Conservation (phyloP, 73 alveolate species). For the Blepharisma japonicum region DNA sequence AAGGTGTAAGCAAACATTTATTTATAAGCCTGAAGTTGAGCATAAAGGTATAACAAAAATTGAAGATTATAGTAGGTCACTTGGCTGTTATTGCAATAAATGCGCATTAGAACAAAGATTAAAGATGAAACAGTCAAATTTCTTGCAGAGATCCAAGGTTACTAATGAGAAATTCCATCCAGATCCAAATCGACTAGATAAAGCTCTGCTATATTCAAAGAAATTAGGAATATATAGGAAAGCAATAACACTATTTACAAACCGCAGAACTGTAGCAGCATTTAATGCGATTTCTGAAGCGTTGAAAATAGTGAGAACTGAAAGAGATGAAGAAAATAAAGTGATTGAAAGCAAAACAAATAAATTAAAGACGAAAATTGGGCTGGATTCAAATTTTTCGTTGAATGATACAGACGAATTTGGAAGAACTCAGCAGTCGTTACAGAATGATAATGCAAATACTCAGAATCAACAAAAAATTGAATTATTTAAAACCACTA, state of each 20-base stretch:
- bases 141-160: not conserved
- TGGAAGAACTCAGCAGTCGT: not conserved
- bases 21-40: not conserved
- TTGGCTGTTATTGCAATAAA: not conserved
- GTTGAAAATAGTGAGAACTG: not conserved
- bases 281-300: not conserved
- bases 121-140: not conserved
- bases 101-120: not conserved
- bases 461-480: not conserved
- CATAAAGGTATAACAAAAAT: not conserved
- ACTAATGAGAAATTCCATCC: not conserved
- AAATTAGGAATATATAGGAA: not conserved
- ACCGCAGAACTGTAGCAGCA: not conserved
- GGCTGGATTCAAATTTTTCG: not conserved
- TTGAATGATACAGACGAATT: not conserved
- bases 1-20: not conserved
- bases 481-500: not conserved
- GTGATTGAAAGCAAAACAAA: not conserved
- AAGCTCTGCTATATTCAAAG: not conserved
- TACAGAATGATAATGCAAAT: too few species aligned
- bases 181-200: not conserved
- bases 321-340: not conserved
- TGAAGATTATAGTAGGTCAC: too few species aligned
- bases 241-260: not conserved
- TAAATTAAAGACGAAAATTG: not conserved